Percentiles rank a stretch among this genome's conserved stretches.
phyloP scores from a whole-genome alignment of 768 basidiomycete genomes.

The Amanita thiersii region DNA sequence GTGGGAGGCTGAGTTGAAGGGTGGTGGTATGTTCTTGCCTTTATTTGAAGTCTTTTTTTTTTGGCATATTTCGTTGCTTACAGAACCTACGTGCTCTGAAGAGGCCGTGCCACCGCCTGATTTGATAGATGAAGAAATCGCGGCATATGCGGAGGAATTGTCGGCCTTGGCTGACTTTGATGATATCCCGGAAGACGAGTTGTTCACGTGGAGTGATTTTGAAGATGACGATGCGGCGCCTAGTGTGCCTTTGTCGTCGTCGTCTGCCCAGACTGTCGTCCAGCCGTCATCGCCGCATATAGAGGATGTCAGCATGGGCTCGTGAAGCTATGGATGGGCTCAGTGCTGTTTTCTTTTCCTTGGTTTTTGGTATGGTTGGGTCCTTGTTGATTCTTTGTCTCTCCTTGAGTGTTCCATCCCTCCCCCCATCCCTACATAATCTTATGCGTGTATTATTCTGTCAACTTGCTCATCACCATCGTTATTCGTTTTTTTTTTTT shows the following conservation, averaged over 20 bases:
- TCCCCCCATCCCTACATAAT: too few species aligned
- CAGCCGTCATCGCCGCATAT: slow-evolving; percentile 6
- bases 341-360: slow-evolving; percentile 3
- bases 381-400: too few species aligned
- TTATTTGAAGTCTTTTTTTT: slow-evolving; percentile 12
- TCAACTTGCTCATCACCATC: too few species aligned
- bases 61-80: not conserved
- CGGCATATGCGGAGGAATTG: slow-evolving; percentile 51
- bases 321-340: slow-evolving; percentile 12
- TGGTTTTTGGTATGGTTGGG: too few species aligned
- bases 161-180: slow-evolving; percentile 37
- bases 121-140: slow-evolving; percentile 47
- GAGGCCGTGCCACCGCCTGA: slow-evolving; percentile 30
- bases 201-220: slow-evolving; percentile 26
- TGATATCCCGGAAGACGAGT: slow-evolving; percentile 34
- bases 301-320: slow-evolving; percentile 24
- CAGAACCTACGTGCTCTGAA: slow-evolving; percentile 9
- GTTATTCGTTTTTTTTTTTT: too few species aligned
- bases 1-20: slow-evolving; percentile 54
- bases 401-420: too few species aligned
- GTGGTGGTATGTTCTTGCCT: slow-evolving; percentile 13
- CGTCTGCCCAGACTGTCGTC: not conserved
- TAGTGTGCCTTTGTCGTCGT: not conserved
- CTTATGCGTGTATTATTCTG: too few species aligned
- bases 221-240: slow-evolving; percentile 15